Evolutionary conservation across 768 basidiomycete genomes (phyloP).

Genomic region (Russula compacta): DNA sequence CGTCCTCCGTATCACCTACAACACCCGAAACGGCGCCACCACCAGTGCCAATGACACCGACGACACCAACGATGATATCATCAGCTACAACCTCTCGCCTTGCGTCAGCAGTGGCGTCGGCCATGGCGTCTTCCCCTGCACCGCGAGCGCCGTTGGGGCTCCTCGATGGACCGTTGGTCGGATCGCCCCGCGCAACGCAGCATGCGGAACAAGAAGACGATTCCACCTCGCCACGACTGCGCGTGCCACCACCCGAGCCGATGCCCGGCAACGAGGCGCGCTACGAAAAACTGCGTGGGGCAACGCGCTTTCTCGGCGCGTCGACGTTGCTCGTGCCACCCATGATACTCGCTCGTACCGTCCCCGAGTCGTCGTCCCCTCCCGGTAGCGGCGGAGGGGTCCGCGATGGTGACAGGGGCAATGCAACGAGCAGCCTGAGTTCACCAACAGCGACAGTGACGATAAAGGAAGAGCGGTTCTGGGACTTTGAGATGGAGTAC

Average conservation of each 20-base stretch:
- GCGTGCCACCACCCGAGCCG: slow-evolving; percentile 10
- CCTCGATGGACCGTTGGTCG: slow-evolving; percentile 10
- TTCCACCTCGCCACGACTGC: neutral
- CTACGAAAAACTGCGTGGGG: slow-evolving; percentile 9
- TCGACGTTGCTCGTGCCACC: slow-evolving; percentile 41
- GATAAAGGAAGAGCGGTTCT: slow-evolving; percentile 23
- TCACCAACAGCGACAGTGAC: slow-evolving; percentile 6
- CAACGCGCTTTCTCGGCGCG: slow-evolving; percentile 34
- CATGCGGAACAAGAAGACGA: neutral
- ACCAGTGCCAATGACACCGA: neutral
- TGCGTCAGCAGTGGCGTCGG: neutral
- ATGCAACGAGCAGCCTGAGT: slow-evolving; percentile 11
- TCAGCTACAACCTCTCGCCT: neutral
- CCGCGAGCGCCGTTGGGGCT: neutral
- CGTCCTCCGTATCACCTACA: slow-evolving; percentile 24
- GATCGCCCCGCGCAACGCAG: slow-evolving; percentile 10
- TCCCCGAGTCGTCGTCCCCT: slow-evolving; percentile 19
- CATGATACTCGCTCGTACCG: slow-evolving; percentile 24
- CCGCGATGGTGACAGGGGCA: slow-evolving; percentile 15
- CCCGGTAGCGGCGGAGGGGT: slow-evolving; percentile 8
- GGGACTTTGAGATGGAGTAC: slow-evolving; percentile 58
- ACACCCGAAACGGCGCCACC: neutral
- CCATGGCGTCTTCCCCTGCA: slow-evolving; percentile 3
- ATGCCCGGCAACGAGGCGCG: slow-evolving; percentile 8
- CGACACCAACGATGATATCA: neutral